Base-by-base conservation (phyloP, 2,329 filamentous ascomycete genomes). In the Beauveria varroae region DNA sequence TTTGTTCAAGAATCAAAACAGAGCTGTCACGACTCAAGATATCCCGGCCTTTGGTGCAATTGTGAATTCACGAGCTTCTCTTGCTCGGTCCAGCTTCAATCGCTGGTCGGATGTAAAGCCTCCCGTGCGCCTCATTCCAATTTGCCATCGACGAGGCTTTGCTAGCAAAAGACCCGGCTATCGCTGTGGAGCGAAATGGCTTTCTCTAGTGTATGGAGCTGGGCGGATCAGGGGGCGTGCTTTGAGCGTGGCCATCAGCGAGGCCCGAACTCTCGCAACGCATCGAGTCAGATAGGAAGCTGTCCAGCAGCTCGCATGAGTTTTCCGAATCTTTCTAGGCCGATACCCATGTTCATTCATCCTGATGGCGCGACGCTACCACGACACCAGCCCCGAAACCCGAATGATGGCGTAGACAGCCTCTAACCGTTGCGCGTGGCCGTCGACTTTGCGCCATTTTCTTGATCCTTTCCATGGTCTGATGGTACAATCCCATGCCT, bases 101-200 rank as follows among this genome's bases (percentile, higher is more conserved):
- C 9, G 16, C 5, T 49, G 20, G 9, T 16, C 26, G 55, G 43
- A 41, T 46, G 53, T 2, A 56, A 46, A 46, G 40, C 20, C 40
- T 20, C n/a, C 52, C 52, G 52, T 20, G 22, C 34, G 22, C 22
- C 40, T 3, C 16, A 14, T n/a, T 24, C n/a, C 20, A 43, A 34
- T 51, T 34, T 51, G 37, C 44, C 46, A 58, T 14, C 8, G 6
- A 43, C 46, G 18, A 50, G 56, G 46, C 28, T 51, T 58, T 37
- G 46, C 56, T n/a, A 59, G 37, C 16, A 49, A 20, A 24, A 44
- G 44, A 34, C 34, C 47, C 57, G 57, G 57, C 57, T 59, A 59
- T 59, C 57, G 57, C 57, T 51, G 47, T 59, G 57, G 57, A 52
- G 57, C n/a, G 34, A 14, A 3, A n/a, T 43, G 47, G 28, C 24